phyloP scores from a whole-genome alignment of 139 green algal genomes.

The Tetradesmus lagerheimii region DNA sequence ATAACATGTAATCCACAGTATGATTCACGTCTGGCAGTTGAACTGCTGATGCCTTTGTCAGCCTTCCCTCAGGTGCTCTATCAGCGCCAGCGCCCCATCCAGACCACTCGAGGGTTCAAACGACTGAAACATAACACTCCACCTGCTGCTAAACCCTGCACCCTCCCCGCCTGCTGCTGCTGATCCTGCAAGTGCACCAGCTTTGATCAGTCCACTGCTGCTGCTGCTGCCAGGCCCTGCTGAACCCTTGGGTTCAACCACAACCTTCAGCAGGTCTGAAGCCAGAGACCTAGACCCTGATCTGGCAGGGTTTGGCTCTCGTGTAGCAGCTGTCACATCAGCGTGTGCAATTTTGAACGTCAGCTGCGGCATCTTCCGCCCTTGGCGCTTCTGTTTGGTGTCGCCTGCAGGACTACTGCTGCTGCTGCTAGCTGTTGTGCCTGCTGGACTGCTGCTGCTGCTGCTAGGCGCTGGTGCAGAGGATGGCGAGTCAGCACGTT shows the following conservation, averaged over 20 bases:
- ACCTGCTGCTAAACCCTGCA: background rate
- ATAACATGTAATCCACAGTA: no score
- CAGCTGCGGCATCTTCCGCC: background rate
- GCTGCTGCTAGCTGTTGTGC: background rate
- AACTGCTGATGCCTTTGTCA: background rate
- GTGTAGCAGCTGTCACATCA: conserved; percentile 23
- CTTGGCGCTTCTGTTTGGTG: background rate
- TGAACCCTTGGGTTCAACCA: background rate
- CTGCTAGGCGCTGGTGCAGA: background rate
- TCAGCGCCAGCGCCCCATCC: conserved; percentile 32
- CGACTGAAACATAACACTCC: background rate
- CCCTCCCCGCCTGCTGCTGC: background rate
- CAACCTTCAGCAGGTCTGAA: background rate
- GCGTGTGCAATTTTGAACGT: conserved; percentile 32
- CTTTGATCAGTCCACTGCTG: background rate
- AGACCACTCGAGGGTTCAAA: conserved; percentile 30
- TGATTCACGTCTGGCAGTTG: no score
- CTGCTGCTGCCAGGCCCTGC: background rate
- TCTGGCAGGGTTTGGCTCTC: conserved; percentile 2
- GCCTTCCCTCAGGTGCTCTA: conserved; percentile 31
- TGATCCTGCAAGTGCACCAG: background rate
- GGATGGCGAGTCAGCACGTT: background rate
- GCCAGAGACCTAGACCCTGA: background rate
- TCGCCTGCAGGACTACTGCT: background rate
- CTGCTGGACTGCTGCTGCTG: background rate